phyloP scores from a whole-genome alignment of 2,329 filamentous ascomycete species.

The Fusarium chaquense region DNA sequence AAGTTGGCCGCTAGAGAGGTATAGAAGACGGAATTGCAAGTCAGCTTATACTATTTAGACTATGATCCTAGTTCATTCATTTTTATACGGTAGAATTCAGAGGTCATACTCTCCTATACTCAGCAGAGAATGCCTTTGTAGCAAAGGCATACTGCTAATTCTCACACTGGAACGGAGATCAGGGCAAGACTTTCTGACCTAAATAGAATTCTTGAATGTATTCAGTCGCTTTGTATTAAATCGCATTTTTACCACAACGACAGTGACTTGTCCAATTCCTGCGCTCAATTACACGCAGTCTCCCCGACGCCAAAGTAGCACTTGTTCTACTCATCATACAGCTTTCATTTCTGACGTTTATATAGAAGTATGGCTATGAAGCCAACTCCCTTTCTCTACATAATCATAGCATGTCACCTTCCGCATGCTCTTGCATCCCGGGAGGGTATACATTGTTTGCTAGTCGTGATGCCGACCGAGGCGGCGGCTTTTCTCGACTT shows the following conservation, averaged over 20 bases:
- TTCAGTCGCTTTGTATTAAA: conserved; percentile 8
- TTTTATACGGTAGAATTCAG: neutral
- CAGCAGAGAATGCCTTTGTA: too few relatives aligned
- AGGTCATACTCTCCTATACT: neutral
- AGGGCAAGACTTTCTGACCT: neutral
- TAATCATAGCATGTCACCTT: conserved; percentile 54
- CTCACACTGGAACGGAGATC: too few relatives aligned
- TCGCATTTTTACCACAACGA: conserved; percentile 4
- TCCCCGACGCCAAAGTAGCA: conserved; percentile 28
- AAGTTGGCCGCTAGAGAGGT: neutral
- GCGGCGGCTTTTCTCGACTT: conserved; percentile 51
- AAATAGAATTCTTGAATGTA: neutral
- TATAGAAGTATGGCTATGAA: conserved; percentile 15
- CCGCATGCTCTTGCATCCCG: conserved; percentile 51
- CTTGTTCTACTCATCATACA: conserved; percentile 31
- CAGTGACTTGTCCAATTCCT: neutral
- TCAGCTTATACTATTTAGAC: too few relatives aligned
- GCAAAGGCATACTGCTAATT: neutral
- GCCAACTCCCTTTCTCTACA: conserved; percentile 1
- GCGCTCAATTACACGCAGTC: conserved; percentile 3
- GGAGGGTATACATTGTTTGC: conserved; percentile 51
- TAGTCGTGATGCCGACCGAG: conserved; percentile 59
- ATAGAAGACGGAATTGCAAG: too few relatives aligned
- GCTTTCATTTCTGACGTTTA: conserved; percentile 18
- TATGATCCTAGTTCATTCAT: too few relatives aligned